These are phyloP conservation scores for Flaveria trinervia DNA, from an alignment of 129 eudicot genomes.

Conservation along the genomic window DNA sequence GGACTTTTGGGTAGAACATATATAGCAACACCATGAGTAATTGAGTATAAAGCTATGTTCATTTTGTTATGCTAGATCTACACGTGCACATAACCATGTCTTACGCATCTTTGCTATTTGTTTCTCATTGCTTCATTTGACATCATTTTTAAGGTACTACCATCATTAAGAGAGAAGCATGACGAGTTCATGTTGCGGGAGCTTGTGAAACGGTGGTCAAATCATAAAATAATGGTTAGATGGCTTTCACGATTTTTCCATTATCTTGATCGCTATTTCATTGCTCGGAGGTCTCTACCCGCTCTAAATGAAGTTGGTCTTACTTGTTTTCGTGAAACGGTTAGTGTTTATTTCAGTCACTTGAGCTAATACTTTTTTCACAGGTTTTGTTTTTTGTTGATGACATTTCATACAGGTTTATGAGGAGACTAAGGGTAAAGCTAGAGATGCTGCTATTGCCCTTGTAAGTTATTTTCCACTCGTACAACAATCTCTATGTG, in stretches of 20 bases:
- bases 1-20: background rate
- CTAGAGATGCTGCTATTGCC: conserved; percentile 68
- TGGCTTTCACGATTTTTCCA: conserved; percentile 66
- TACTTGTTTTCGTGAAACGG: conserved; percentile 68
- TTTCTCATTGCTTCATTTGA: conserved; percentile 9
- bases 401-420: conserved; percentile 50
- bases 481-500: background rate
- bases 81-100: background rate
- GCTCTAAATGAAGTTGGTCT: conserved; percentile 69
- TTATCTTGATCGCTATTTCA: conserved; percentile 71
- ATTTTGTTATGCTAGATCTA: background rate
- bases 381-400: background rate
- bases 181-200: conserved; percentile 66
- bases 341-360: conserved; percentile 24
- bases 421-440: conserved; percentile 56
- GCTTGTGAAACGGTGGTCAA: conserved; percentile 59
- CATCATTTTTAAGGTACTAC: conserved; percentile 43
- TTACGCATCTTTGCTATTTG: conserved; percentile 6
- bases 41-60: background rate
- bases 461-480: conserved; percentile 45
- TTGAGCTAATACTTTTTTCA: background rate
- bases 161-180: conserved; percentile 52
- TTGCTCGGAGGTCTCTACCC: conserved; percentile 59
- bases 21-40: background rate
- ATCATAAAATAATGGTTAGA: conserved; percentile 70